Percentiles rank a stretch among this genome's conserved stretches.
phyloP scores from a whole-genome alignment of 768 basidiomycete species.

The Lactarius sp. region DNA sequence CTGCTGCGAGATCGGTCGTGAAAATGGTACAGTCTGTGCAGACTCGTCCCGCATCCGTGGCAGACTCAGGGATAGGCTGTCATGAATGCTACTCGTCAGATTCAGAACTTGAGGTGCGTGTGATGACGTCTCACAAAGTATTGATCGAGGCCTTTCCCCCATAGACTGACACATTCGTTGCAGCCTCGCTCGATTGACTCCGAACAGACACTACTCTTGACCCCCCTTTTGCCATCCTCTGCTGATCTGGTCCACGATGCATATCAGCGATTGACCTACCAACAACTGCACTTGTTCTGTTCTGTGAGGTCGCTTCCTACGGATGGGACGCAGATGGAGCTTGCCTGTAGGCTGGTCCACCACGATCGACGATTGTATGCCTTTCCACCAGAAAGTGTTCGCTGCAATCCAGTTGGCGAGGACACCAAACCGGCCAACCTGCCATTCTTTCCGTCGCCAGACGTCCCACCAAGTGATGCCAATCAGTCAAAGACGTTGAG shows the following conservation, averaged over 20 bases:
- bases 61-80: conserved; percentile 11
- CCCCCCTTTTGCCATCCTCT: conserved; percentile 19
- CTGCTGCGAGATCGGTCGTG: background rate
- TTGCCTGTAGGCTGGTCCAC: conserved; percentile 66
- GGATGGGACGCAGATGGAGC: conserved; percentile 55
- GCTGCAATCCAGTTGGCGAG: conserved; percentile 8
- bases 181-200: conserved; percentile 4
- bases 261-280: conserved; percentile 59
- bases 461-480: background rate
- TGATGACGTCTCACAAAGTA: background rate
- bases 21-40: conserved; percentile 17
- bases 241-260: conserved; percentile 54
- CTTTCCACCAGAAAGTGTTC: conserved; percentile 39
- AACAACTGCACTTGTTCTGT: conserved; percentile 72
- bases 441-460: background rate
- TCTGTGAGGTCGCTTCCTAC: conserved; percentile 66
- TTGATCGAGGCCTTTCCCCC: background rate
- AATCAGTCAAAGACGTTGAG: background rate
- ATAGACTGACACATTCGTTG: background rate
- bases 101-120: conserved; percentile 15
- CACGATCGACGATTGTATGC: conserved; percentile 73
- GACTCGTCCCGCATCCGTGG: conserved; percentile 19
- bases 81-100: conserved; percentile 10
- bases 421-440: conserved; percentile 1
- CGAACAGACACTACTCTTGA: background rate